Conservation (phyloP, 306 rosid genomes). For the Rubus idaeus region DNA sequence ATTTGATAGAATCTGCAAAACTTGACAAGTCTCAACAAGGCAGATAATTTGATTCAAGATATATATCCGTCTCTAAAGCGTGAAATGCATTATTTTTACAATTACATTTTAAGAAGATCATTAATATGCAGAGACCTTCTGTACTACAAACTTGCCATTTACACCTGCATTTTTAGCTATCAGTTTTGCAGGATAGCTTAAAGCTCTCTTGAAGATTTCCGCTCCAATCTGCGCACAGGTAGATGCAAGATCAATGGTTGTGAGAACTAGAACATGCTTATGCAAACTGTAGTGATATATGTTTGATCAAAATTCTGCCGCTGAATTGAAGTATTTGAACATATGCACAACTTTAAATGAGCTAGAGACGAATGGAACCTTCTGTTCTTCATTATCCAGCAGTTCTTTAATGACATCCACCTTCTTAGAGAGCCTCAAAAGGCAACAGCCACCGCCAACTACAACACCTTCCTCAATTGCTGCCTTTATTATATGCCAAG, state of each 20-base stretch:
- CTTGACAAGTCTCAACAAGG: conserved; percentile 4
- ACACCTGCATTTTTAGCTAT: conserved; percentile 94
- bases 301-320: neutral
- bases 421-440: conserved; percentile 71
- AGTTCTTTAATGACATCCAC: conserved; percentile 62
- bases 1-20: conserved; percentile 58
- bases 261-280: conserved; percentile 4
- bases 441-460: conserved; percentile 96
- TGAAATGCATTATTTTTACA: conserved; percentile 16
- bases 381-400: conserved; percentile 84
- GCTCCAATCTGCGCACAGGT: conserved; percentile 74
- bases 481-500: conserved; percentile 51
- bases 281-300: neutral
- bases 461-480: conserved; percentile 97
- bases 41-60: conserved; percentile 26
- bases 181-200: conserved; percentile 73
- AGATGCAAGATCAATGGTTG: conserved; percentile 7
- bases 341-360: too few relatives aligned
- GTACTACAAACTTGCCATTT: conserved; percentile 77
- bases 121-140: conserved; percentile 60
- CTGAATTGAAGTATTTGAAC: too few relatives aligned
- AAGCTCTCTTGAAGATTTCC: conserved; percentile 77
- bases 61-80: conserved; percentile 16
- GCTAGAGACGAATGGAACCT: conserved; percentile 35
- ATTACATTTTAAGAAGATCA: conserved; percentile 17